These are phyloP conservation scores for Trichodelitschia bisporula DNA, from an alignment of 495 filamentous ascomycete species.

Conservation along the genomic window DNA sequence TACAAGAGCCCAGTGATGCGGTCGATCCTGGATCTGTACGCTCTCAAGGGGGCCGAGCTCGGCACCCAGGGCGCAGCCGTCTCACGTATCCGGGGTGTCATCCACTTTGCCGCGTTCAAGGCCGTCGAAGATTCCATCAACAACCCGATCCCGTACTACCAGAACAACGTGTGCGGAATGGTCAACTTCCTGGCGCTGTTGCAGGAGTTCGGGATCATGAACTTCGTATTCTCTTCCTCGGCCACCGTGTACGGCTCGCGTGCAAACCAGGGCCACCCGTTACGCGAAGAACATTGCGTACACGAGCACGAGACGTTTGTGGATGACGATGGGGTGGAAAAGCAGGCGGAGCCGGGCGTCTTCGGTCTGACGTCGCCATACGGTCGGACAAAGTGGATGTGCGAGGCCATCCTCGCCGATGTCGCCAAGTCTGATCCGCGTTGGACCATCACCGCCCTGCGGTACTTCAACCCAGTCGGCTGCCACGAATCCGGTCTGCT, in stretches of 20 bases:
- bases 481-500: slow-evolving; percentile 37
- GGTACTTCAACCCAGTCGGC: slow-evolving; percentile 46
- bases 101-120: slow-evolving; percentile 40
- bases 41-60: slow-evolving; percentile 2
- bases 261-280: slow-evolving; percentile 25
- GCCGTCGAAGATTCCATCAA: slow-evolving; percentile 27
- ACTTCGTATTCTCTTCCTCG: slow-evolving; percentile 41
- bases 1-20: slow-evolving; percentile 20
- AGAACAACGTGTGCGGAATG: slow-evolving; percentile 40
- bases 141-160: slow-evolving; percentile 34
- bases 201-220: slow-evolving; percentile 32
- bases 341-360: slow-evolving; percentile 18
- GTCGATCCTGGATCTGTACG: slow-evolving; percentile 8
- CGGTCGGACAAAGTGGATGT: slow-evolving; percentile 40
- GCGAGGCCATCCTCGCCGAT: slow-evolving; percentile 39
- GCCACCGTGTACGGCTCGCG: slow-evolving; percentile 38
- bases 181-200: slow-evolving; percentile 30
- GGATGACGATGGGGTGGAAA: slow-evolving; percentile 13
- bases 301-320: slow-evolving; percentile 24
- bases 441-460: slow-evolving; percentile 35
- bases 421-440: slow-evolving; percentile 29
- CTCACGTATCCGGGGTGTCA: slow-evolving; percentile 31
- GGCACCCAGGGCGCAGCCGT: slow-evolving; percentile 1
- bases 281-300: slow-evolving; percentile 34
- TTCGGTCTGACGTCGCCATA: slow-evolving; percentile 38